Conservation (phyloP, 176 grass and related monocot species). For the Aegilops longissima region DNA sequence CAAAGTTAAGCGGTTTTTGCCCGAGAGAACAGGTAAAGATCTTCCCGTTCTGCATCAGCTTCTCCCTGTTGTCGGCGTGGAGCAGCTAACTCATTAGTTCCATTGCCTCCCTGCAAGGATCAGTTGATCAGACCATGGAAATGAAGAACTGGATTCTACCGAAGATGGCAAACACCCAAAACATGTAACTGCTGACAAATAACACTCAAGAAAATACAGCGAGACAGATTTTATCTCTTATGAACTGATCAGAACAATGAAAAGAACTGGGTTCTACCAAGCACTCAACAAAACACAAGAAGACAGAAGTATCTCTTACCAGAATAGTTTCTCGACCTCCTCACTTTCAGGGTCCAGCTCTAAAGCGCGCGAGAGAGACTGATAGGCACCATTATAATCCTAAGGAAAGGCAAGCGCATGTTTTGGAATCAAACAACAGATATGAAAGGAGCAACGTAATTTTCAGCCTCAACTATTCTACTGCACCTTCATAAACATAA, state of each 20-base stretch:
- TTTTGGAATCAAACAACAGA: not conserved
- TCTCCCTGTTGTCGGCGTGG: not conserved
- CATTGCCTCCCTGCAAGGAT: conserved; percentile 24
- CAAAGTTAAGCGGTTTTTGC: not conserved
- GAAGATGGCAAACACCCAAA: not conserved
- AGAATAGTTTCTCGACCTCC: too few species aligned
- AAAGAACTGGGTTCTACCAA: too few species aligned
- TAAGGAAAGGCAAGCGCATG: too few species aligned
- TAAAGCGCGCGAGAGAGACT: too few species aligned
- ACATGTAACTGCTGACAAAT: not conserved
- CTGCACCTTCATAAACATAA: conserved; percentile 32
- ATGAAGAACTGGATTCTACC: not conserved
- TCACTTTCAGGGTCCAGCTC: too few species aligned
- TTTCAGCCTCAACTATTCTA: not conserved
- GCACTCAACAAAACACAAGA: too few species aligned
- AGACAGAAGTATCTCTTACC: too few species aligned
- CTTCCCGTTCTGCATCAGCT: not conserved
- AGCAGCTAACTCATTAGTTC: not conserved
- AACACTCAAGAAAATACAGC: not conserved
- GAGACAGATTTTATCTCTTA: not conserved
- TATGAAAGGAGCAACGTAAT: conserved; percentile 10
- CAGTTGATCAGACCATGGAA: not conserved
- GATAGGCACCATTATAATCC: too few species aligned
- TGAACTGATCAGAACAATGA: not conserved
- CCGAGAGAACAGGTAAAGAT: not conserved